phyloP scores from a whole-genome alignment of 331 rosid genomes.

The Saraca asoca region DNA sequence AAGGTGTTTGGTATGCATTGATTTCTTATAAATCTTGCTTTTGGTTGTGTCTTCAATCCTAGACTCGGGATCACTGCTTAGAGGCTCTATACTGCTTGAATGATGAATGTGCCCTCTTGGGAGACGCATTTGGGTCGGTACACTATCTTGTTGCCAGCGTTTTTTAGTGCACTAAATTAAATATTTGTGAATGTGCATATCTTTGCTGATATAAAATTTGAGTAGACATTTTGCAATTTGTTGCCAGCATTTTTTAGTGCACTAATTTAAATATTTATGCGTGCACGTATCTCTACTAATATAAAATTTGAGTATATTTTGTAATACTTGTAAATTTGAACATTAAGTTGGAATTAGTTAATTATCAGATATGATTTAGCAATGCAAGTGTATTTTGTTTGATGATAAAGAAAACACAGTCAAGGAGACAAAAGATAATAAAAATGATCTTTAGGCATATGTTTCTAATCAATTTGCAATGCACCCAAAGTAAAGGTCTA shows the following conservation, averaged over 20 bases:
- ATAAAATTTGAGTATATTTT: background rate
- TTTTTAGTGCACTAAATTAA: background rate
- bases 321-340: background rate
- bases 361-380: background rate
- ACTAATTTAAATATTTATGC: background rate
- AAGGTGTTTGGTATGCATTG: conserved; percentile 40
- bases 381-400: background rate
- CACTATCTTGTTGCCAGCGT: background rate
- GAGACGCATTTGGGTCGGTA: conserved; percentile 46
- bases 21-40: conserved; percentile 42
- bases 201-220: background rate
- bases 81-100: conserved; percentile 41
- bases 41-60: conserved; percentile 43
- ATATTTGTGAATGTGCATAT: background rate
- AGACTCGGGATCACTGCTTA: conserved; percentile 25
- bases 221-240: background rate
- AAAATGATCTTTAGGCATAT: too few relatives aligned
- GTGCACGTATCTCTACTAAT: background rate
- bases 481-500: too few relatives aligned
- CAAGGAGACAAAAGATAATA: too few relatives aligned
- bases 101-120: conserved; percentile 42
- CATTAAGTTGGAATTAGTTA: background rate
- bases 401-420: too few relatives aligned
- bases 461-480: too few relatives aligned
- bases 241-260: background rate